A percentile compares a stretch with the other conserved stretches of the same genome.
Conservation (phyloP, 2,329 filamentous ascomycete genomes). For the Furcasterigmium furcatum region DNA sequence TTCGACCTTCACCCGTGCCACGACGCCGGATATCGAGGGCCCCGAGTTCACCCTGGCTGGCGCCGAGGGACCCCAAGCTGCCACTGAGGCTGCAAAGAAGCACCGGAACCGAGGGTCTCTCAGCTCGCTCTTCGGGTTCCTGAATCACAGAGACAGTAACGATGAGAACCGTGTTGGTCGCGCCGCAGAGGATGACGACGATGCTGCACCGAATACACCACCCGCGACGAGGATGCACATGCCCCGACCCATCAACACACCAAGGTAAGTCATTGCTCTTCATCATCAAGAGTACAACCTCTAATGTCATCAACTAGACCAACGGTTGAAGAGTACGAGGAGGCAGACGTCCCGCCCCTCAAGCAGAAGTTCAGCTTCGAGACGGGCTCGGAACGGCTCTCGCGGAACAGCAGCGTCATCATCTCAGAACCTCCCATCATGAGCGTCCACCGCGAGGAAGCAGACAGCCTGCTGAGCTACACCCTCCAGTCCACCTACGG, state of each 20-base stretch:
- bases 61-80: neutral
- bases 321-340: conserved; percentile 1
- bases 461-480: conserved; percentile 30
- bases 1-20: conserved; percentile 13
- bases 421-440: conserved; percentile 4
- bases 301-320: no score
- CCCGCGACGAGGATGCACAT: no score
- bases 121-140: neutral
- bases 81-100: neutral
- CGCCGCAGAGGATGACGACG: conserved; percentile 18
- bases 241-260: conserved; percentile 32
- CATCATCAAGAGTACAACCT: no score
- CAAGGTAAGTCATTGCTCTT: conserved; percentile 28
- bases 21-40: conserved; percentile 11
- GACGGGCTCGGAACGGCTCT: conserved; percentile 9
- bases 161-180: neutral
- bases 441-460: conserved; percentile 8
- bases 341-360: conserved; percentile 2
- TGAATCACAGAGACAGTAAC: neutral
- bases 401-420: conserved; percentile 13
- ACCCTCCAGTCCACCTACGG: conserved; percentile 33
- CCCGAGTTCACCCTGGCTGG: conserved; percentile 1
- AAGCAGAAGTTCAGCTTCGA: conserved; percentile 12
- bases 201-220: no score
- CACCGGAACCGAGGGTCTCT: neutral